Conservation (phyloP, 805 yeast species). For the Starmerella apicola region DNA sequence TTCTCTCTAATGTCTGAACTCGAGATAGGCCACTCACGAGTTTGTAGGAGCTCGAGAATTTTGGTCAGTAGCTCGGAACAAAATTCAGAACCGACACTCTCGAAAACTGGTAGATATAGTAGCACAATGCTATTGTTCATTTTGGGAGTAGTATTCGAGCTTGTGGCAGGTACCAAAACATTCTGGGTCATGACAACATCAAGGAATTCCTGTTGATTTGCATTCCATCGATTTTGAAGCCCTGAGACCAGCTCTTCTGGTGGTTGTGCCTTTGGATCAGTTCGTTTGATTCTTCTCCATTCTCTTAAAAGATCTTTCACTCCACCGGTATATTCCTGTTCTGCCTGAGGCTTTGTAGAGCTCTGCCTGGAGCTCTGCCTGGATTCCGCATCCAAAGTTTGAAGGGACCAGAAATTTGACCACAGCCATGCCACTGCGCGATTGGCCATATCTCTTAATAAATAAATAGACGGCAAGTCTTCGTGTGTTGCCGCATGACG, state of each 20-base stretch:
- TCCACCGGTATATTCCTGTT: background rate
- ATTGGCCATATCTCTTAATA: slow-evolving; percentile 47
- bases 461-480: slow-evolving; percentile 53
- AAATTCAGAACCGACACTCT: slow-evolving; percentile 8
- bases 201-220: slow-evolving; percentile 1
- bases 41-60: slow-evolving; percentile 5
- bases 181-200: slow-evolving; percentile 17
- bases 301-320: slow-evolving; percentile 33
- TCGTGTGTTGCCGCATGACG: slow-evolving; percentile 92
- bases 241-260: slow-evolving; percentile 2
- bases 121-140: slow-evolving; percentile 4
- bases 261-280: slow-evolving; percentile 30
- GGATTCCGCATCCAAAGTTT: slow-evolving; percentile 1
- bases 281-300: slow-evolving; percentile 38
- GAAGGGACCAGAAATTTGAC: slow-evolving; percentile 53
- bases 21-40: slow-evolving; percentile 17
- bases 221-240: slow-evolving; percentile 1
- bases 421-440: slow-evolving; percentile 67
- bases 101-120: slow-evolving; percentile 20
- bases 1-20: background rate
- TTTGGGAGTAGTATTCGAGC: background rate
- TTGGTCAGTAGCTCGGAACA: slow-evolving; percentile 3
- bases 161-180: slow-evolving; percentile 15
- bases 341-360: background rate
- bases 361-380: slow-evolving; percentile 2